phyloP scores from a whole-genome alignment of 1,139 yeast genomes.

The Kodamaea sp. region DNA sequence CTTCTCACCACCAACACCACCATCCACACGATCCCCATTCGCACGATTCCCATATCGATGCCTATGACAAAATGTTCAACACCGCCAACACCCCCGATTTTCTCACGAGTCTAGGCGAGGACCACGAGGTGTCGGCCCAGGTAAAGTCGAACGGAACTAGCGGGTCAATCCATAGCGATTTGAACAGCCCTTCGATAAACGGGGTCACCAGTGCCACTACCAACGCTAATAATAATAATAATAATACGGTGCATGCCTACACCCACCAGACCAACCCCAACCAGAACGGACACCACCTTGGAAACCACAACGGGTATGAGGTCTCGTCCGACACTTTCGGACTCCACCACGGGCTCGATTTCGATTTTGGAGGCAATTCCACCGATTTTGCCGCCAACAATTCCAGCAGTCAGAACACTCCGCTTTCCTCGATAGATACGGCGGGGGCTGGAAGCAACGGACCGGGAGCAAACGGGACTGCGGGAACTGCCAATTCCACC shows the following conservation, averaged over 20 bases:
- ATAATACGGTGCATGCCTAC: conserved; percentile 10
- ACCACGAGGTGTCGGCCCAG: conserved; percentile 1
- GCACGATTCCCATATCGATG: conserved; percentile 1
- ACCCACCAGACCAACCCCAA: conserved; percentile 9
- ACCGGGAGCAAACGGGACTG: not conserved
- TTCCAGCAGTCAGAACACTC: conserved; percentile 1
- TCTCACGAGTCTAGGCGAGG: conserved; percentile 15
- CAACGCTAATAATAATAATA: conserved; percentile 1
- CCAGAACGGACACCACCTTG: conserved; percentile 7
- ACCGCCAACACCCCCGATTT: conserved; percentile 35
- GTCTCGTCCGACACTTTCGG: conserved; percentile 7
- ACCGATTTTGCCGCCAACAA: conserved; percentile 3
- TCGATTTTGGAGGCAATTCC: conserved; percentile 5
- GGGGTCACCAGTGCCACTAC: not conserved
- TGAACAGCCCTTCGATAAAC: conserved; percentile 1
- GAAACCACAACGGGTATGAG: conserved; percentile 5
- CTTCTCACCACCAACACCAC: not conserved
- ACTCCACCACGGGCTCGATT: conserved; percentile 5
- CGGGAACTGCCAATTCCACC: not conserved
- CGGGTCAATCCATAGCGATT: not conserved
- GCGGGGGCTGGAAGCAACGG: conserved; percentile 4
- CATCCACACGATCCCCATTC: too few species aligned
- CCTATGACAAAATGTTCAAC: conserved; percentile 11
- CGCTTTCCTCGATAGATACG: conserved; percentile 6
- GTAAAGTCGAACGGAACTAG: not conserved